phyloP scores from a whole-genome alignment of 1,139 yeast genomes.

The Blastobotrys niveus region DNA sequence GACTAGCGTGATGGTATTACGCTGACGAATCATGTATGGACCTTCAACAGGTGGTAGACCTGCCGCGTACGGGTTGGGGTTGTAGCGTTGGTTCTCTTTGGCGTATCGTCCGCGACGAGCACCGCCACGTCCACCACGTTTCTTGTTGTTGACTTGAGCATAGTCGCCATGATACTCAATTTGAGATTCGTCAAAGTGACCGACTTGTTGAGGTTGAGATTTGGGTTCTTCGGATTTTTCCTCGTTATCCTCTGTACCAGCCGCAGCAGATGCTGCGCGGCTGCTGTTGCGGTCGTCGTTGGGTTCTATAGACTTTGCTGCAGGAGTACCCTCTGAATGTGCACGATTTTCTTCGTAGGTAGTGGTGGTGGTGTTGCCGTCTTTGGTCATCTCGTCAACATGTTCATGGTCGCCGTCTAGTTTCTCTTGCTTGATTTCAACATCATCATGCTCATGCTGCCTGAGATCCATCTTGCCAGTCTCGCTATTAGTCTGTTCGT shows the following conservation, averaged over 20 bases:
- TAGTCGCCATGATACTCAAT: conserved; percentile 7
- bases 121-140: conserved; percentile 3
- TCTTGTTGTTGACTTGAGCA: neutral
- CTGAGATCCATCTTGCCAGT: neutral
- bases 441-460: neutral
- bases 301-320: neutral
- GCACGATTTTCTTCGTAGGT: too few species aligned
- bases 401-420: neutral
- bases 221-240: neutral
- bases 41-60: conserved; percentile 25
- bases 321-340: too few species aligned
- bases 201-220: neutral
- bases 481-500: too few species aligned
- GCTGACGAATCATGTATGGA: conserved; percentile 20
- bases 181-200: conserved; percentile 6
- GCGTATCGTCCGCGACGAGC: too few species aligned
- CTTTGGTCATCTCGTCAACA: neutral
- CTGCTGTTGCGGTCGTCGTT: neutral
- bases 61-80: too few species aligned
- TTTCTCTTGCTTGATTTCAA: neutral
- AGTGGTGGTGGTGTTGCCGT: neutral
- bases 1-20: conserved; percentile 21
- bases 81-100: too few species aligned
- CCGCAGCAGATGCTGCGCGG: neutral
- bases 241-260: neutral